These are phyloP conservation scores for Monascus ruber DNA, from an alignment of 2,329 filamentous ascomycete genomes.

Conservation along the genomic window DNA sequence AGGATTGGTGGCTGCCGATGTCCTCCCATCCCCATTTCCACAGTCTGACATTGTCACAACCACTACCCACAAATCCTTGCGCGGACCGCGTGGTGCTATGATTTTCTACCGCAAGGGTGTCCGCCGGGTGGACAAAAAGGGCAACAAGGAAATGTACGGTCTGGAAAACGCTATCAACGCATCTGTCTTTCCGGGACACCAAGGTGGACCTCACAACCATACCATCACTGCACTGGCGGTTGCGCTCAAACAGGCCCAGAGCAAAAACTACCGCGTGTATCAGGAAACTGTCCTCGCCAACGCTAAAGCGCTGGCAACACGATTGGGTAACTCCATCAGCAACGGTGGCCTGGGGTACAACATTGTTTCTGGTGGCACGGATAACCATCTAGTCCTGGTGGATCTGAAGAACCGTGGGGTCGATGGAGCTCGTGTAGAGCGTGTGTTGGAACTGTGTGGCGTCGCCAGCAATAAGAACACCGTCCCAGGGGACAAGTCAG, in stretches of 20 bases:
- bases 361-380: conserved; percentile 88
- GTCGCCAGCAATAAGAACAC: conserved; percentile 99
- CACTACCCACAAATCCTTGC: conserved; percentile 97
- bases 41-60: conserved; percentile 95
- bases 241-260: conserved; percentile 85
- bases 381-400: conserved; percentile 93
- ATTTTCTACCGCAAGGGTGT: conserved; percentile 99
- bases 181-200: conserved; percentile 97
- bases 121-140: conserved; percentile 81
- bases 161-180: conserved; percentile 96
- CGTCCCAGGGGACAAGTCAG: conserved; percentile 87
- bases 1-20: conserved; percentile 81
- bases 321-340: conserved; percentile 59
- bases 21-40: conserved; percentile 86
- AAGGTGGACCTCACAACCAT: conserved; percentile 98
- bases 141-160: conserved; percentile 83
- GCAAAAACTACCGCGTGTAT: conserved; percentile 84
- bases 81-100: conserved; percentile 95
- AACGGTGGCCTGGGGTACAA: conserved; percentile 69
- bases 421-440: conserved; percentile 86
- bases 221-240: conserved; percentile 96
- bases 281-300: conserved; percentile 88
- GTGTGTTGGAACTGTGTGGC: conserved; percentile 80
- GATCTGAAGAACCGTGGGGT: conserved; percentile 80
- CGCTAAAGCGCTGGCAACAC: conserved; percentile 75